phyloP scores from a whole-genome alignment of 768 basidiomycete genomes.

The Pisolithus tinctorius region DNA sequence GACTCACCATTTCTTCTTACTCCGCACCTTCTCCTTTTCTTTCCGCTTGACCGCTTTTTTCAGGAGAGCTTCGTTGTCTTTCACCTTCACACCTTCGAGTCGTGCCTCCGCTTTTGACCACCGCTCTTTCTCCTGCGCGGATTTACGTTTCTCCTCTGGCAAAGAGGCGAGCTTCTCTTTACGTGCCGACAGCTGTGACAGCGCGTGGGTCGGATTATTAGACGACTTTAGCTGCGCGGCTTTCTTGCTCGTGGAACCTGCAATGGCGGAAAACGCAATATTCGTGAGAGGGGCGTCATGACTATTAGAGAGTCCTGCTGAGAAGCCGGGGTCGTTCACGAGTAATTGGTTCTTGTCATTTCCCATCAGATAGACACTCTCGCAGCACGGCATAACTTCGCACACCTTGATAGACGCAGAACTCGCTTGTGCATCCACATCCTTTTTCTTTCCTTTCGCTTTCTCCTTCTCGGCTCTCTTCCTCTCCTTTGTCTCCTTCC shows the following conservation, averaged over 20 bases:
- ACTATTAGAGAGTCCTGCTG: slow-evolving; percentile 18
- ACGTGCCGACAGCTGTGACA: slow-evolving; percentile 69
- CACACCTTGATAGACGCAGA: slow-evolving; percentile 49
- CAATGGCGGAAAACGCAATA: slow-evolving; percentile 62
- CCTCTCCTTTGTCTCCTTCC: slow-evolving; percentile 84
- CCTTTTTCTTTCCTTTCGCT: slow-evolving; percentile 42
- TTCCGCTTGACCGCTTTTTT: slow-evolving; percentile 93
- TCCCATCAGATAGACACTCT: not conserved
- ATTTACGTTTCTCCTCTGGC: slow-evolving; percentile 78
- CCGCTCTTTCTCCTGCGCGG: slow-evolving; percentile 72
- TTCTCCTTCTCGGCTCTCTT: slow-evolving; percentile 55
- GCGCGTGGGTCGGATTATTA: slow-evolving; percentile 80
- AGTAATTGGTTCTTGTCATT: slow-evolving; percentile 56
- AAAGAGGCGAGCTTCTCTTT: slow-evolving; percentile 72
- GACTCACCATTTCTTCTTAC: slow-evolving; percentile 78
- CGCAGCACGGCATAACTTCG: not conserved
- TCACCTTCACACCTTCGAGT: slow-evolving; percentile 86
- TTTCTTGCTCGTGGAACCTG: slow-evolving; percentile 47
- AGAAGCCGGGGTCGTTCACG: slow-evolving; percentile 45
- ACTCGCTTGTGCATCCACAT: slow-evolving; percentile 30
- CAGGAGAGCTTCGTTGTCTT: slow-evolving; percentile 74
- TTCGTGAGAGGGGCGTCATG: slow-evolving; percentile 44
- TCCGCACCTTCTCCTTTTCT: slow-evolving; percentile 84
- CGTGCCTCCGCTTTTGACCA: slow-evolving; percentile 89
- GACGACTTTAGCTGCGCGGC: slow-evolving; percentile 54